phyloP scores from a whole-genome alignment of 176 grass and related monocot genomes.

The Lolium perenne region DNA sequence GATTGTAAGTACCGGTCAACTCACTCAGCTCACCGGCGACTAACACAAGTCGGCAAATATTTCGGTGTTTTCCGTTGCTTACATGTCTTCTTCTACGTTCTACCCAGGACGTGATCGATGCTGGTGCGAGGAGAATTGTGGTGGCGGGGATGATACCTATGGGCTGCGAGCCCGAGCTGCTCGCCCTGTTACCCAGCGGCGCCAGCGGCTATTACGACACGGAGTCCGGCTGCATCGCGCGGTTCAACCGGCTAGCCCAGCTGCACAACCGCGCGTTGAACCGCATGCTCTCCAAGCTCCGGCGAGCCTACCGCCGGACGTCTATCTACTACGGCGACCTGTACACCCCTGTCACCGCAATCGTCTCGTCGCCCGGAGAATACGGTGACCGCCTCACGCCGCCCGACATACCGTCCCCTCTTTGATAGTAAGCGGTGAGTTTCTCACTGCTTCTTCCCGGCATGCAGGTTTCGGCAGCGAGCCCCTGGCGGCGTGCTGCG shows the following conservation, averaged over 20 bases:
- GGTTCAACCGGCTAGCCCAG: conserved; percentile 55
- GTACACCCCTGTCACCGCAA: conserved; percentile 42
- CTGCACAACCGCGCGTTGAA: conserved; percentile 60
- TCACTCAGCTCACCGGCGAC: background rate
- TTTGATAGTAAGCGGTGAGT: background rate
- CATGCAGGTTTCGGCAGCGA: background rate
- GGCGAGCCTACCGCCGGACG: conserved; percentile 29
- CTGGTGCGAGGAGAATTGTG: conserved; percentile 56
- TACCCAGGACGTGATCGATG: conserved; percentile 41
- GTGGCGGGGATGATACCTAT: conserved; percentile 61
- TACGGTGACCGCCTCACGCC: conserved; percentile 20
- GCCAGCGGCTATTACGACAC: conserved; percentile 59
- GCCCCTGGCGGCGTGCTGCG: background rate
- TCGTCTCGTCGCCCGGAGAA: conserved; percentile 26
- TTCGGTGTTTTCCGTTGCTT: background rate
- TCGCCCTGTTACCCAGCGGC: conserved; percentile 21
- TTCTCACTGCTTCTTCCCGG: background rate
- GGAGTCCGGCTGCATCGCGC: conserved; percentile 54
- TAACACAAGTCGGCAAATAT: background rate
- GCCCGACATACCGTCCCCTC: background rate
- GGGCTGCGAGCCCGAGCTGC: conserved; percentile 55
- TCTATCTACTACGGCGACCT: conserved; percentile 66
- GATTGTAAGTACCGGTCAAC: background rate
- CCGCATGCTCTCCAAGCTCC: conserved; percentile 29
- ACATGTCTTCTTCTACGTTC: background rate